Conservation (phyloP, 306 rosid species). For the Cucurbita pepo region DNA sequence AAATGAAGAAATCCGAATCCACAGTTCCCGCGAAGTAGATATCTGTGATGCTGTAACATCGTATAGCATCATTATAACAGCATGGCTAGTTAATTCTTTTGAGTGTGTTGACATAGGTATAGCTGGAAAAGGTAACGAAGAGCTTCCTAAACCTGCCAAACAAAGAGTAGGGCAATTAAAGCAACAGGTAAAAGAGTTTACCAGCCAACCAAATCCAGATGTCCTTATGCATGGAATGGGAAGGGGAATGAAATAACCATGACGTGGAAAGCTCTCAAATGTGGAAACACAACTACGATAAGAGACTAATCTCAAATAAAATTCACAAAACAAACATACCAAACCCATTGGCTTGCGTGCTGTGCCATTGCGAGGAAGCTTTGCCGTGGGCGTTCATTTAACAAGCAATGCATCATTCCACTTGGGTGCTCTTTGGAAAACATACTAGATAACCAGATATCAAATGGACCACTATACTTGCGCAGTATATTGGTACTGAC, state of each 20-base stretch:
- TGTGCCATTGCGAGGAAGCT: slow-evolving; percentile 76
- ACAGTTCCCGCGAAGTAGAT: not conserved
- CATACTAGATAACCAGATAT: slow-evolving; percentile 59
- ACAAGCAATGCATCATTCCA: slow-evolving; percentile 42
- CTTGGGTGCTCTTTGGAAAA: slow-evolving; percentile 25
- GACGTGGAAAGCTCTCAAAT: not conserved
- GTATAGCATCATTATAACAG: not conserved
- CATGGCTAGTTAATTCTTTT: slow-evolving; percentile 10
- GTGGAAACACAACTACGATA: not conserved
- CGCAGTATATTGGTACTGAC: slow-evolving; percentile 67
- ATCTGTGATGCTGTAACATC: not conserved
- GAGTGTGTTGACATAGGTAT: slow-evolving; percentile 65
- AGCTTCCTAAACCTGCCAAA: slow-evolving; percentile 77
- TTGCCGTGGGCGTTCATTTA: slow-evolving; percentile 38
- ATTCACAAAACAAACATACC: slow-evolving; percentile 25
- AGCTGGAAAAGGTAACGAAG: slow-evolving; percentile 72
- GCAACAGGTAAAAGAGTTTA: not conserved
- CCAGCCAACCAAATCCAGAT: not conserved
- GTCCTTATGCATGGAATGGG: not conserved
- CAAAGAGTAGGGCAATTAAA: not conserved
- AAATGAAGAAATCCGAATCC: not conserved
- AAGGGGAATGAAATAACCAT: not conserved
- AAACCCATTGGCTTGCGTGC: slow-evolving; percentile 86
- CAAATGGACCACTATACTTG: slow-evolving; percentile 75
- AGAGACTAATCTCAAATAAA: not conserved